Evolutionary conservation across 192 early-diverging fungal species (phyloP).

Genomic region (Oehlia diaphana): DNA sequence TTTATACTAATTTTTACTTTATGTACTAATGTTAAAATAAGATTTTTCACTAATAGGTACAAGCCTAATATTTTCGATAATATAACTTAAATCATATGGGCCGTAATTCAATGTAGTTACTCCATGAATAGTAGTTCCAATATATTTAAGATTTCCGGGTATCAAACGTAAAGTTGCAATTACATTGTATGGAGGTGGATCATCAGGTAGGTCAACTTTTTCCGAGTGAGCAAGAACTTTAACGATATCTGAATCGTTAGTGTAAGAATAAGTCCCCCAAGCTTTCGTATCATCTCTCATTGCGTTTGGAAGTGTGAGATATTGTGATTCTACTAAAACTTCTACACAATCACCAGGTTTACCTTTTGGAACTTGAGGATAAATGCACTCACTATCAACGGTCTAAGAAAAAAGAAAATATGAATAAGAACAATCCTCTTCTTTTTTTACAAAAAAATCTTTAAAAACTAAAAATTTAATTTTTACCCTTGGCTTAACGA

Average conservation of each 20-base stretch:
- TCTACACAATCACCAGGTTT: background rate
- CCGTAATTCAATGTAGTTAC: background rate
- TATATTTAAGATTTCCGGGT: constrained; percentile 9
- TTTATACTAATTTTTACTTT: too few species aligned
- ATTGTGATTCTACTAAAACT: constrained; percentile 4
- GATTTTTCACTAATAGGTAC: background rate
- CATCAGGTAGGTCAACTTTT: background rate
- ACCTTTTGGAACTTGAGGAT: background rate
- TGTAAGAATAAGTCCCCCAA: constrained; percentile 5
- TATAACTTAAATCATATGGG: background rate
- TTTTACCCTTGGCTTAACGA: background rate
- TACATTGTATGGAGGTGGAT: background rate
- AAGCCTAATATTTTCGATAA: background rate
- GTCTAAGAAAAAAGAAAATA: background rate
- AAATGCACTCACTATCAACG: background rate
- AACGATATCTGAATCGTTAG: constrained; percentile 18
- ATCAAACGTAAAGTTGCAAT: background rate
- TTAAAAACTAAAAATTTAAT: too few species aligned
- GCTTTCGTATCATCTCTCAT: background rate
- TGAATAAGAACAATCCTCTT: too few species aligned
- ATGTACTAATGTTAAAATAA: too few species aligned
- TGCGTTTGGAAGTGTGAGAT: background rate
- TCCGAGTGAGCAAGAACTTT: background rate
- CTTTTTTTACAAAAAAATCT: background rate
- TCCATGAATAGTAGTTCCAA: background rate